Evolutionary conservation across 2,329 filamentous ascomycete genomes (phyloP), one percentile per base, ranked within the genome.

Genomic region (Colletotrichum tropicicola): DNA sequence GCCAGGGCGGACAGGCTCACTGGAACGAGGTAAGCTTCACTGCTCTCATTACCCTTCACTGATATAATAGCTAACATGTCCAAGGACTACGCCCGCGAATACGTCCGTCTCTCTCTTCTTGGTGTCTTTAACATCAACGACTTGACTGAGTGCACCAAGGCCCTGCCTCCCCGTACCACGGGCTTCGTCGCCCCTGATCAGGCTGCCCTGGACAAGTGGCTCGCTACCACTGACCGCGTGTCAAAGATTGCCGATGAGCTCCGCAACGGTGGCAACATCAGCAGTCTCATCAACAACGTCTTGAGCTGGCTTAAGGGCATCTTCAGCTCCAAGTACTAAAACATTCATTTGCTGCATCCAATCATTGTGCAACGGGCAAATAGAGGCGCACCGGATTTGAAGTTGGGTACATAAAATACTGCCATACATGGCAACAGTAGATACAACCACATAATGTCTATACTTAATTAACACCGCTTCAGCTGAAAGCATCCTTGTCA

Each of bases 101-200:
- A 87, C 69, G 78, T 85, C 47, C 82, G 85, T 9, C 75, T 88
- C 12, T 84, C 81, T 32, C 74, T 87, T 4, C 80, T 88, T 6
- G 86, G 85, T 2, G 84, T 87, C 12, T 79, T 84, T 69, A 86
- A 86, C 70, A 83, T 88, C 72, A 87, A 87, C 72, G 71, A 77
- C 30, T 74, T 88, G 43, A 84, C 80, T 10, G 85, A 87, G 68
- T 88, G 85, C 78, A 85, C 83, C 9, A 80, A 82, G 68, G 82
- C 83, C 1, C 73, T 87, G 9, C 85, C 81, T 10, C 52, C 75
- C 1, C 68, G 68, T 19, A 70, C 68, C n/a, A 30, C 7, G 25
- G 58, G 59, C 13, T 77, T 70, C 66, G 63, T 25, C 9, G 51
- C 63, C 3, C 63, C 63, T 17, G 63, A 66, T 2, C 63, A 66